Conservation (phyloP, 352 stramenopile species). For the Phytophthora capsici region DNA sequence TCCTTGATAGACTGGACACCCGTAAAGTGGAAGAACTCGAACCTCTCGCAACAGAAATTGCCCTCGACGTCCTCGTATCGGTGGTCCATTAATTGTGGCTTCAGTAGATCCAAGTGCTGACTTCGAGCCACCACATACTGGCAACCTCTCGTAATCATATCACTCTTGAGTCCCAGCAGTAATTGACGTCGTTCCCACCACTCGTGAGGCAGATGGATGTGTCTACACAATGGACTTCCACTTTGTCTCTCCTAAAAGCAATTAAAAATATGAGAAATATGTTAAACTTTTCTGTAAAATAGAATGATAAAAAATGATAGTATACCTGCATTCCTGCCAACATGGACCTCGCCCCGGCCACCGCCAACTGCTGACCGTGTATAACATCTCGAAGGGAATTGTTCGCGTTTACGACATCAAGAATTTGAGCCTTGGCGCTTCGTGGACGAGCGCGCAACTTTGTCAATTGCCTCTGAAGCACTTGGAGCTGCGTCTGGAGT, state of each 20-base stretch:
- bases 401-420: constrained; percentile 23
- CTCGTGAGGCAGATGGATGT: constrained; percentile 38
- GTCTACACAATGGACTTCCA: constrained; percentile 32
- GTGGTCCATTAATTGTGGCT: constrained; percentile 38
- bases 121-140: constrained; percentile 45
- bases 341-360: constrained; percentile 19
- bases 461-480: constrained; percentile 25
- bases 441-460: constrained; percentile 26
- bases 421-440: constrained; percentile 25
- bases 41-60: constrained; percentile 42
- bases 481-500: constrained; percentile 24
- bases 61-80: constrained; percentile 33
- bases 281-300: background rate
- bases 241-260: constrained; percentile 31
- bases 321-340: constrained; percentile 31
- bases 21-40: constrained; percentile 53
- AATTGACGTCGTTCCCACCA: constrained; percentile 39
- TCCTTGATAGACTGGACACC: constrained; percentile 49
- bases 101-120: constrained; percentile 43
- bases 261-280: constrained; percentile 2
- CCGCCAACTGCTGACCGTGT: constrained; percentile 24
- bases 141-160: constrained; percentile 44
- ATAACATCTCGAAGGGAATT: constrained; percentile 37
- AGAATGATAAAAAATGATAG: constrained; percentile 5
- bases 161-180: constrained; percentile 43